Evolutionary conservation across 2,329 filamentous ascomycete genomes (phyloP).

Genomic region (Talaromyces sp.): DNA sequence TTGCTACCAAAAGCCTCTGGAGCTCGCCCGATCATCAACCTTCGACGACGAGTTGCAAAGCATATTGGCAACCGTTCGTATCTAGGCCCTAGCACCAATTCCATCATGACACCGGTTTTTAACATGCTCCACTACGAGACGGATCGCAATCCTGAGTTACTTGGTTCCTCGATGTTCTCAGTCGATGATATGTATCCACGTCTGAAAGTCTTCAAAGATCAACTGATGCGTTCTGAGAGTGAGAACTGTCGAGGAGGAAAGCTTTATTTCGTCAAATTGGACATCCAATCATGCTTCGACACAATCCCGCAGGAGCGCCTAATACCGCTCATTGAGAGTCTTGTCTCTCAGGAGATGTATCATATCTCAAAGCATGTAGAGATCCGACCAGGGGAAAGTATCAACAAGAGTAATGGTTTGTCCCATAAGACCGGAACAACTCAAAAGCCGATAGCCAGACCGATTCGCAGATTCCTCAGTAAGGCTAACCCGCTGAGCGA

Average conservation of each 20-base stretch:
- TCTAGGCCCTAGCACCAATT: constrained; percentile 66
- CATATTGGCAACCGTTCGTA: constrained; percentile 44
- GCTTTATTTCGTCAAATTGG: constrained; percentile 87
- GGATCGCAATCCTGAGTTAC: constrained; percentile 53
- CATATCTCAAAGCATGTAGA: constrained; percentile 72
- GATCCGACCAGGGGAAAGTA: constrained; percentile 53
- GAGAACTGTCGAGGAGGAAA: constrained; percentile 18
- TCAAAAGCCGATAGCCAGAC: constrained; percentile 24
- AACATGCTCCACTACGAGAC: constrained; percentile 77
- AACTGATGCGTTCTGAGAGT: constrained; percentile 19
- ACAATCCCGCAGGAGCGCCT: constrained; percentile 83
- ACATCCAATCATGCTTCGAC: constrained; percentile 91
- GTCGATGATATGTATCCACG: constrained; percentile 75
- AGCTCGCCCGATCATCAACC: constrained; percentile 82
- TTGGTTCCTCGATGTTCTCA: constrained; percentile 81
- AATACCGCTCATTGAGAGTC: constrained; percentile 61
- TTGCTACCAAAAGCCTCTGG: constrained; percentile 76
- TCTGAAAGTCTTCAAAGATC: constrained; percentile 66
- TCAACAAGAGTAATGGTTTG: constrained; percentile 18
- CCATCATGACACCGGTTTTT: constrained; percentile 69
- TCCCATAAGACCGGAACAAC: constrained; percentile 12
- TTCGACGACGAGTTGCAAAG: constrained; percentile 64
- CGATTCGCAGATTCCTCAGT: constrained; percentile 52
- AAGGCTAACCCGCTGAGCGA: constrained; percentile 50
- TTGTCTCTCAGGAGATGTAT: constrained; percentile 64